Evolutionary conservation across 768 basidiomycete species (phyloP).

Genomic region (Cyclocybe cylindracea): DNA sequence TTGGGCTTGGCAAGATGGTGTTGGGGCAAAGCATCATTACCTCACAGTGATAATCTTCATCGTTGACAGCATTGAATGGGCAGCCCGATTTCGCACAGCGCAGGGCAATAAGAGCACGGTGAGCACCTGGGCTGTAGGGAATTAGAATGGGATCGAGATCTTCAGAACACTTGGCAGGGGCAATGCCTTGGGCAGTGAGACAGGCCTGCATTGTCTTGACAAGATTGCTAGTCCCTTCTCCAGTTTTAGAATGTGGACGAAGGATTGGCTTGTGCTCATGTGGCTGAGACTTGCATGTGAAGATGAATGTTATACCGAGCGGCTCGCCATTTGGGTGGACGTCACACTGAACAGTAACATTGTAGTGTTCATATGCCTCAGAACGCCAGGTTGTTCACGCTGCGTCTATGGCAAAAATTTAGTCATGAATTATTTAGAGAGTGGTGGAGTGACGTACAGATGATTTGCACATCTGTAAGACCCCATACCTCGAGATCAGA

Average conservation of each 20-base stretch:
- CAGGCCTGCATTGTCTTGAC: conserved; percentile 10
- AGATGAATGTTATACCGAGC: conserved; percentile 12
- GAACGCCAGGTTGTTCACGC: conserved; percentile 9
- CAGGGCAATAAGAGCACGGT: conserved; percentile 26
- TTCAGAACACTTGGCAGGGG: background rate
- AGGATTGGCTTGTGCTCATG: conserved; percentile 2
- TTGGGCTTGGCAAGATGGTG: conserved; percentile 20
- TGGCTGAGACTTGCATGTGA: conserved; percentile 18
- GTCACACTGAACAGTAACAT: conserved; percentile 14
- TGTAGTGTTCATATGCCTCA: conserved; percentile 20
- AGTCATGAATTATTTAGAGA: no score
- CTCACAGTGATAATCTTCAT: conserved; percentile 26
- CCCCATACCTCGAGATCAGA: conserved; percentile 12
- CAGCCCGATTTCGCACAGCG: conserved; percentile 18
- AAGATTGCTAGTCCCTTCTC: conserved; percentile 25
- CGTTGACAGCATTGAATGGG: conserved; percentile 28
- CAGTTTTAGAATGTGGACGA: conserved; percentile 13
- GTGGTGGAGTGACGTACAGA: no score
- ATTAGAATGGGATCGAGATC: background rate
- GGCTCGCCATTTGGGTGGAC: conserved; percentile 1
- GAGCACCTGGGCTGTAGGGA: conserved; percentile 14
- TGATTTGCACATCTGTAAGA: conserved; percentile 11
- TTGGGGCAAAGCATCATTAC: conserved; percentile 32
- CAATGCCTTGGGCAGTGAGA: conserved; percentile 5
- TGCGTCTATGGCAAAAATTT: no score